Percentiles rank a stretch among this genome's conserved stretches.
These are phyloP conservation scores for Candida loeiensis DNA, from an alignment of 805 yeast species.

Conservation along the genomic window DNA sequence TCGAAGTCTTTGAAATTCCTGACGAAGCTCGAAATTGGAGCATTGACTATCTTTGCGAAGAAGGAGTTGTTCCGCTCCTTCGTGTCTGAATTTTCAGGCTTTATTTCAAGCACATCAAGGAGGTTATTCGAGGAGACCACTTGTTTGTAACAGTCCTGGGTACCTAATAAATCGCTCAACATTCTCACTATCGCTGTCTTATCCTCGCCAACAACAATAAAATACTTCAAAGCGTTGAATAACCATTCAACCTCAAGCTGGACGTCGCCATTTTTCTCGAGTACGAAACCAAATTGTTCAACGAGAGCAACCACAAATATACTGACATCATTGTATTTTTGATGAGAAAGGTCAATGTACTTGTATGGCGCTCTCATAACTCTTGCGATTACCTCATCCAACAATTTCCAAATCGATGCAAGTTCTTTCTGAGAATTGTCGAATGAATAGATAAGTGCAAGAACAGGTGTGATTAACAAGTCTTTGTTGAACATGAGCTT, in stretches of 20 bases:
- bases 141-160: constrained; percentile 5
- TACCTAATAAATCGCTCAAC: constrained; percentile 11
- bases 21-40: constrained; percentile 9
- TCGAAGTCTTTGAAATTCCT: constrained; percentile 5
- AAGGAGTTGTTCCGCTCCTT: constrained; percentile 9
- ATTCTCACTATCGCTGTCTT: constrained; percentile 19
- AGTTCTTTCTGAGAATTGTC: constrained; percentile 8
- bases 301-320: constrained; percentile 35
- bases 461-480: constrained; percentile 51
- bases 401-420: constrained; percentile 49
- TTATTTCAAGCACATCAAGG: constrained; percentile 9
- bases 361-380: constrained; percentile 76
- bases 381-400: constrained; percentile 77
- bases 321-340: constrained; percentile 27
- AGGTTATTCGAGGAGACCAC: constrained; percentile 8
- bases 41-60: constrained; percentile 12
- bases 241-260: constrained; percentile 44
- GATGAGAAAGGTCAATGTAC: constrained; percentile 58
- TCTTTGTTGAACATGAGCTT: constrained; percentile 54
- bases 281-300: constrained; percentile 68
- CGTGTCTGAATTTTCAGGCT: not conserved
- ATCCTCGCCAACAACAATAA: constrained; percentile 61
- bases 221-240: constrained; percentile 41
- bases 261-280: constrained; percentile 21
- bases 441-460: constrained; percentile 52